Evolutionary conservation across 1,284 basidiomycete genomes (phyloP).

Genomic region (Butyriboletus appendiculatus): DNA sequence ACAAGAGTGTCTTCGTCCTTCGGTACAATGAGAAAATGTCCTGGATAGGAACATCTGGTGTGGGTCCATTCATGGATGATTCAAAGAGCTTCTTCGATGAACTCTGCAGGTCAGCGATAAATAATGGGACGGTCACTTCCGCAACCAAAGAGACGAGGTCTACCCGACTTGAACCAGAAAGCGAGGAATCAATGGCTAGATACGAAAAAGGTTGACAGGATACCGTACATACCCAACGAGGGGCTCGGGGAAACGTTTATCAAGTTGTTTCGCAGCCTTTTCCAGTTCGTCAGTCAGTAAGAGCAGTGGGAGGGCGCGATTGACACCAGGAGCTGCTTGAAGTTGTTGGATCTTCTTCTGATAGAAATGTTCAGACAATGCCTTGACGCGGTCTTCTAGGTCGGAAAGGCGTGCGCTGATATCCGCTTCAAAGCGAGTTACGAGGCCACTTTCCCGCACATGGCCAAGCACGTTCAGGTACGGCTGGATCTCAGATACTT

Average conservation of each 20-base stretch:
- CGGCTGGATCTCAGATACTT: conserved; percentile 64
- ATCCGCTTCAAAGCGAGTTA: conserved; percentile 69
- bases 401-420: conserved; percentile 64
- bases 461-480: conserved; percentile 70
- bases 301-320: conserved; percentile 77
- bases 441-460: conserved; percentile 67
- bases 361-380: conserved; percentile 71
- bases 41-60: conserved; percentile 79
- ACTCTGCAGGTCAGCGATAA: conserved; percentile 74
- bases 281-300: conserved; percentile 89
- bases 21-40: conserved; percentile 89
- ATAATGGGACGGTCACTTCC: conserved; percentile 73
- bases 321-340: conserved; percentile 67
- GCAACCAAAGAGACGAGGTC: conserved; percentile 81
- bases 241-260: conserved; percentile 85
- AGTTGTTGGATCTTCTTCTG: conserved; percentile 70
- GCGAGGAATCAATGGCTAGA: conserved; percentile 8
- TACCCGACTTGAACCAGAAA: conserved; percentile 51
- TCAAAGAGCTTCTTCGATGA: conserved; percentile 73
- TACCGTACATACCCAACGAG: conserved; percentile 65
- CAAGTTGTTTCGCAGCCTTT: conserved; percentile 78
- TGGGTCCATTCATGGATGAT: conserved; percentile 77
- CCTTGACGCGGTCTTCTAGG: conserved; percentile 68
- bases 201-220: neutral
- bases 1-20: conserved; percentile 68